Evolutionary conservation across 208 protist species (phyloP), one percentile per base, ranked within the genome.

Genomic region (Leishmania braziliensis): DNA sequence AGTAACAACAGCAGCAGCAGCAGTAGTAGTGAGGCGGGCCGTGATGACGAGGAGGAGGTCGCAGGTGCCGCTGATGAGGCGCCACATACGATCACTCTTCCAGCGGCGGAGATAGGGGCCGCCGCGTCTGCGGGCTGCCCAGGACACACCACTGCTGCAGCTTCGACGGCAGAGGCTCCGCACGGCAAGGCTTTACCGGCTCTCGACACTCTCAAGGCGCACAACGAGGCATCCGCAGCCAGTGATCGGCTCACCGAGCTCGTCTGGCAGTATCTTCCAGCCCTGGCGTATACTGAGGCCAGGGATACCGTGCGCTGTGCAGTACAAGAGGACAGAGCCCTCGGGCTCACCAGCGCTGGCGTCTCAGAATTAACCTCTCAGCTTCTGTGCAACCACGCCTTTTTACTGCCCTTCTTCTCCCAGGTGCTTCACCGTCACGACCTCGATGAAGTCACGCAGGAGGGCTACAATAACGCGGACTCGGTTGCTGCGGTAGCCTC

Each of bases 321-420:
- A 9, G 77, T 84, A 1, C 33, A 16, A 2, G 43, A 46, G 12
- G 74, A 77, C 46, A 84, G 66, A 23, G n/a, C 53, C 12, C 86
- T 89, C 16, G 70, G 75, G 23, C 86, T 92, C 16, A 85, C 84
- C 43, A 87, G 75, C 81, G 80, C 77, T 5, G 65, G 84, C 26
- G 83, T 89, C n/a, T 89, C 86, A 33, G 87, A 90, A 81, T 89
- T 77, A 12, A 79, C 89, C 10, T 89, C 91, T 23, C 91, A 91
- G 80, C 79, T 82, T 46, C 20, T 94, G 77, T 94, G 91, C 81
- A 91, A 89, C 72, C 91, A 94, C 75, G 89, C 86, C 26, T 92
- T 92, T 80, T 26, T 88, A 36, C 82, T 91, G 16, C 88, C 91
- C 0, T 94, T 92, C 66, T 86, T 85, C 26, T 81, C 88, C 0